These are phyloP conservation scores for Suhomyces faveliae DNA, from an alignment of 805 yeast species.

Conservation along the genomic window DNA sequence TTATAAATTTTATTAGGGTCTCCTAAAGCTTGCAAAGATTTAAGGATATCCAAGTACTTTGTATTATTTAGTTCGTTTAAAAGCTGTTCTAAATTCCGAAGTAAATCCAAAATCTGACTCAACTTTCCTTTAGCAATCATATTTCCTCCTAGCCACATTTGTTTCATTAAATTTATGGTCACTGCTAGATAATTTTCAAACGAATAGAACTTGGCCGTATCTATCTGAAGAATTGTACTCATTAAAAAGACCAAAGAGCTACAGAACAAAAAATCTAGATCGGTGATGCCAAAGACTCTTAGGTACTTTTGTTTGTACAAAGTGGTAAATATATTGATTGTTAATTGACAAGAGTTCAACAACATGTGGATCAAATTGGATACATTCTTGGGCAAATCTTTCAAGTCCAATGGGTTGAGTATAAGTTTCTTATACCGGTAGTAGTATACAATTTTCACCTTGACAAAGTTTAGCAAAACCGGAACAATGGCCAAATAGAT, in stretches of 20 bases:
- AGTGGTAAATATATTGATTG: conserved; percentile 24
- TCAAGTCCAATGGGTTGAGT: conserved; percentile 6
- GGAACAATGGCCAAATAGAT: conserved; percentile 27
- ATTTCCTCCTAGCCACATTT: conserved; percentile 21
- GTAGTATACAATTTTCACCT: conserved; percentile 14
- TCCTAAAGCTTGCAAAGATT: not conserved
- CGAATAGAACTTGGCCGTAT: conserved; percentile 8
- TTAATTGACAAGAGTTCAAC: conserved; percentile 21
- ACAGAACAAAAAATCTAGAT: conserved; percentile 25
- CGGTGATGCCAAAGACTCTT: conserved; percentile 27
- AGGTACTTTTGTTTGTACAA: conserved; percentile 17
- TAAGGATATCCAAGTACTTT: not conserved
- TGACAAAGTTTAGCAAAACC: conserved; percentile 22
- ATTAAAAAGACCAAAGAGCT: conserved; percentile 21
- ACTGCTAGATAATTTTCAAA: conserved; percentile 19
- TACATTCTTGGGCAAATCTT: conserved; percentile 21
- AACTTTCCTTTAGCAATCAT: conserved; percentile 21
- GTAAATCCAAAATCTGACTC: conserved; percentile 11
- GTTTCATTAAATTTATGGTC: conserved; percentile 18
- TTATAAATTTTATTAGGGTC: not conserved
- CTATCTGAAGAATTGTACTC: conserved; percentile 17
- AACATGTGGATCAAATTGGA: conserved; percentile 15
- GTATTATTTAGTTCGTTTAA: not conserved
- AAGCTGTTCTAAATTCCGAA: not conserved
- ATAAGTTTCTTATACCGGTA: not conserved